Base-by-base conservation (phyloP, 768 basidiomycete species). In the Kwoniella bestiolae region DNA sequence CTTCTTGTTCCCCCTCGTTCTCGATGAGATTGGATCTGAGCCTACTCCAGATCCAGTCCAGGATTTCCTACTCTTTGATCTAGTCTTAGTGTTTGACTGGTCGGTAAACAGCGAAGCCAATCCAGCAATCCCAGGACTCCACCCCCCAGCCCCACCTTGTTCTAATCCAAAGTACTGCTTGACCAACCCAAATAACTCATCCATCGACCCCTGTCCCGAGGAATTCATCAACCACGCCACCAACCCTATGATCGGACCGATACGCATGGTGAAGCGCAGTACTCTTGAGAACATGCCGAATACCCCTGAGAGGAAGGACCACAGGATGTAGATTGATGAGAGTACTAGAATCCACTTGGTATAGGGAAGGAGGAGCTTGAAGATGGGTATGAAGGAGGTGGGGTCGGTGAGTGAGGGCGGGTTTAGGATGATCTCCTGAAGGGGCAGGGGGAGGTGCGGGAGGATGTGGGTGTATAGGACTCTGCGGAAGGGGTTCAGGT, bases 181-280 rank as follows among this genome's bases (percentile, higher is more conserved):
- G n/a, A 67, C 72, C 16, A 70, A 23, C 9, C 66, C 53, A 32
- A 73, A 59, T 28, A 78, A 45, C 18, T 78, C 72, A 23, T 67
- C 70, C 60, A 78, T 64, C 7, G 65, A 56, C 18, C 76, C 76
- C 45, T 78, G 76, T 41, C 74, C 76, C 7, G 74, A 75, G 32
- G 50, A 61, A 18, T 70, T 66, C 76, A 78, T 78, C 31, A 78
- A 23, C 70, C 70, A 75, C 1, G 64, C 72, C 21, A 75, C 61
- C 3, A 78, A n/a, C 9, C 72, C 76, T 6, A 78, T 41, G 34
- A 78, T 66, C 0, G 76, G 74, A 21, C 74, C 74, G 38, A 78
- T 68, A n/a, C 66, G 65, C 49, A 69, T 23, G 16, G 53, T 58
- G 65, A 78, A 75, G 8, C 74, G 56, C 16, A 75, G n/a, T 56